Conservation (phyloP, 305 asterid species). For the Fraxinus floribunda region DNA sequence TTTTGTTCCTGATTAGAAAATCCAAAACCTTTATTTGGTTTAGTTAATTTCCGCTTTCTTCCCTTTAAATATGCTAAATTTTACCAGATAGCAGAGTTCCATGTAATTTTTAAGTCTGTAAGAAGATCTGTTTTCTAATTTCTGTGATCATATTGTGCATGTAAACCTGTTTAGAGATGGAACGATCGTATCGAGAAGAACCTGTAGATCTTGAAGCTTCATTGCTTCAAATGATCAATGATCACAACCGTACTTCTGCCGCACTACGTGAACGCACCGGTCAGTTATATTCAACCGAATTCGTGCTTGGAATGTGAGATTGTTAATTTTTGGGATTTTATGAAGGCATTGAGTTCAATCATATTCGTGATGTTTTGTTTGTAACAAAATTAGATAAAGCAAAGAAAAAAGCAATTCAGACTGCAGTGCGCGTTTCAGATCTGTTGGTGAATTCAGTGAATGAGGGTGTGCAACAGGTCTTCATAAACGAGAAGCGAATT, state of each 20-base stretch:
- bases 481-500: slow-evolving; percentile 69
- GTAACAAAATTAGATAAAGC: slow-evolving; percentile 52
- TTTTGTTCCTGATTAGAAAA: not conserved
- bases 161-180: not conserved
- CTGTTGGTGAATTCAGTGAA: slow-evolving; percentile 69
- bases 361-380: not conserved
- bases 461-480: slow-evolving; percentile 74
- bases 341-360: not conserved
- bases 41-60: not conserved
- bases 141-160: not conserved
- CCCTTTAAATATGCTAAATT: not conserved
- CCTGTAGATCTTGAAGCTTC: slow-evolving; percentile 65
- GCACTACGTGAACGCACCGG: slow-evolving; percentile 62
- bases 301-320: not conserved
- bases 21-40: not conserved
- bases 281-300: slow-evolving; percentile 20
- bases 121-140: not conserved
- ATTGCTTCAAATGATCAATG: slow-evolving; percentile 55
- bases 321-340: not conserved
- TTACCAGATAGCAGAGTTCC: not conserved
- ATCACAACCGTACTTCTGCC: slow-evolving; percentile 50
- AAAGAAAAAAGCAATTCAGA: slow-evolving; percentile 66
- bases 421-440: slow-evolving; percentile 61
- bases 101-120: not conserved
- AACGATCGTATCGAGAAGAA: slow-evolving; percentile 30